phyloP scores from a whole-genome alignment of 2,329 filamentous ascomycete genomes.

The Pseudogymnoascus sp. region DNA sequence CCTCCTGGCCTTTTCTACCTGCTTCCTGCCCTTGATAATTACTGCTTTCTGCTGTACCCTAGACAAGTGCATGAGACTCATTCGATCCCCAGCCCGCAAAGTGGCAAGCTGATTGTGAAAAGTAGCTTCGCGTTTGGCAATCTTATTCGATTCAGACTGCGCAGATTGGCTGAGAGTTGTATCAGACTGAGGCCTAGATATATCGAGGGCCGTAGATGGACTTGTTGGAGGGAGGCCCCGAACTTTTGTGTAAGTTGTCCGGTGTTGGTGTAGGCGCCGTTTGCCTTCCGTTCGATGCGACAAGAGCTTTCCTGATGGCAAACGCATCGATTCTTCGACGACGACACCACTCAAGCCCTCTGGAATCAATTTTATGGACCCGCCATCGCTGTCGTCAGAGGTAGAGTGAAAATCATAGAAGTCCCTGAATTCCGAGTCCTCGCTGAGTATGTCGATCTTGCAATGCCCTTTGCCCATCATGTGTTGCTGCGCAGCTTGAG shows the following conservation, averaged over 20 bases:
- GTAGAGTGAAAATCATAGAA: slow-evolving; percentile 34
- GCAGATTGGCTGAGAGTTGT: not conserved
- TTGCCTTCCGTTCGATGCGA: slow-evolving; percentile 11
- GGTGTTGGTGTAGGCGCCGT: not conserved
- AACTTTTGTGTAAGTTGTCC: not conserved
- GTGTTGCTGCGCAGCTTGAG: slow-evolving; percentile 44
- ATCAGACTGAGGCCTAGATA: slow-evolving; percentile 5
- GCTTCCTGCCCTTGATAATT: not conserved
- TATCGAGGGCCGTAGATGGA: not conserved
- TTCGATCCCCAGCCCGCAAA: slow-evolving; percentile 8
- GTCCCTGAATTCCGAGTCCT: slow-evolving; percentile 35
- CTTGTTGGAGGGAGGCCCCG: not conserved
- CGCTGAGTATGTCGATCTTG: slow-evolving; percentile 33
- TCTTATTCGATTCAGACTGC: slow-evolving; percentile 6
- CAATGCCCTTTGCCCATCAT: slow-evolving; percentile 47
- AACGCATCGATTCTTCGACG: slow-evolving; percentile 3
- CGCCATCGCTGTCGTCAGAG: slow-evolving; percentile 3
- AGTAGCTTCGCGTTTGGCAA: slow-evolving; percentile 6
- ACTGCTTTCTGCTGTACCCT: not conserved
- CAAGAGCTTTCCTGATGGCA: slow-evolving; percentile 10
- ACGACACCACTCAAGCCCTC: not conserved
- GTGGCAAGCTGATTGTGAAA: slow-evolving; percentile 9
- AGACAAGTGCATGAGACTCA: slow-evolving; percentile 10
- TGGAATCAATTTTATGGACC: not conserved
- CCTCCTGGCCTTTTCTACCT: not conserved